These are phyloP conservation scores for Moringa oleifera DNA, from an alignment of 345 rosid species.

Conservation along the genomic window DNA sequence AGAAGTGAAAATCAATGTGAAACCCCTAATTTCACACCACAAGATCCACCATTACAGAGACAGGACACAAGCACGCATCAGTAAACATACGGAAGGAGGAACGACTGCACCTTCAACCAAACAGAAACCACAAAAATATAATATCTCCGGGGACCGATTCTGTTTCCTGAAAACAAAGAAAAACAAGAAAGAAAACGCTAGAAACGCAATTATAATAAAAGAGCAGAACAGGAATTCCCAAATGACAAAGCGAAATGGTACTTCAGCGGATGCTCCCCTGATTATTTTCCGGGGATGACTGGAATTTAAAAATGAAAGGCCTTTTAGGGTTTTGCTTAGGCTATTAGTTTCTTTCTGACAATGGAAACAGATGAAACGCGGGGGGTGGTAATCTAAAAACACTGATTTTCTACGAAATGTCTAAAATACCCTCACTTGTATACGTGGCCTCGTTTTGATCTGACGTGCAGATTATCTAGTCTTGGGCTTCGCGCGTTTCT, in stretches of 20 bases:
- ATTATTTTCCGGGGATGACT: not conserved
- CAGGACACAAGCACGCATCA: conserved; percentile 7
- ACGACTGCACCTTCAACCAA: not conserved
- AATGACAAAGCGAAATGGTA: not conserved
- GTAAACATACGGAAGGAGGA: conserved; percentile 13
- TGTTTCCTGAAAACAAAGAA: conserved; percentile 26
- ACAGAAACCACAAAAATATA: conserved; percentile 1
- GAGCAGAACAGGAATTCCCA: conserved; percentile 11
- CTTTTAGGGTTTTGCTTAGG: conserved; percentile 35
- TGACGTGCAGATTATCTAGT: no score
- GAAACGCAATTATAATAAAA: conserved; percentile 12
- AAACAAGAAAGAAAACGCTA: conserved; percentile 5
- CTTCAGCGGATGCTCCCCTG: no score
- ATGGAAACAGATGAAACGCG: conserved; percentile 10
- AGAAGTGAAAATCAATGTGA: not conserved
- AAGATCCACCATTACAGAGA: conserved; percentile 33
- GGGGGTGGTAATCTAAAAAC: conserved; percentile 13
- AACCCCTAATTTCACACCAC: conserved; percentile 46
- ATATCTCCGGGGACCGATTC: not conserved
- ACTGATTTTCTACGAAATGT: conserved; percentile 8
- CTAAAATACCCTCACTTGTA: conserved; percentile 19
- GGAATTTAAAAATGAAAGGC: conserved; percentile 17
- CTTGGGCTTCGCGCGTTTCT: no score
- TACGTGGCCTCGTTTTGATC: conserved; percentile 9
- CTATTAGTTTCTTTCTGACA: conserved; percentile 12